Percentiles rank a stretch among this genome's conserved stretches.
Evolutionary conservation across 768 basidiomycete species (phyloP).

Genomic region (Macrolepiota albuminosa): DNA sequence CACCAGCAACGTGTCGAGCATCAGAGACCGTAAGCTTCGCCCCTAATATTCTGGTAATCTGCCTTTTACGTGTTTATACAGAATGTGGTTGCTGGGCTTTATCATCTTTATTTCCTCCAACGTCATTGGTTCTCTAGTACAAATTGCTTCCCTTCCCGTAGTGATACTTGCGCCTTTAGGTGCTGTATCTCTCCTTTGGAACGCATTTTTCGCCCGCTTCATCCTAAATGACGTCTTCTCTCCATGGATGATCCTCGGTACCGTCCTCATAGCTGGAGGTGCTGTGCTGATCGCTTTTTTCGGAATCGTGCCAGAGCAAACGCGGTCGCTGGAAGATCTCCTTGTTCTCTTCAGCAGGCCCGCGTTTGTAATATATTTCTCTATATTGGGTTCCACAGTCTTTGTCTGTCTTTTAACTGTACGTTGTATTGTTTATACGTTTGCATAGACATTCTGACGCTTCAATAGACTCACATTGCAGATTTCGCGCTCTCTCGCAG

Average conservation of each 20-base stretch:
- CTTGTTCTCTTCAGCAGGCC: slow-evolving; percentile 70
- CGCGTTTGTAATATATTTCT: slow-evolving; percentile 79
- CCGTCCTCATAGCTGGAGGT: slow-evolving; percentile 81
- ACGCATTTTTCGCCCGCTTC: slow-evolving; percentile 84
- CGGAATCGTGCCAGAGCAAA: slow-evolving; percentile 86
- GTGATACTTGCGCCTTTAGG: slow-evolving; percentile 93
- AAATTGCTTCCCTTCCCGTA: slow-evolving; percentile 90
- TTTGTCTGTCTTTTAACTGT: slow-evolving; percentile 59
- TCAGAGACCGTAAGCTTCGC: slow-evolving; percentile 58
- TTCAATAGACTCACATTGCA: slow-evolving; percentile 59
- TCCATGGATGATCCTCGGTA: slow-evolving; percentile 80
- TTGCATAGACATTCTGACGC: neutral
- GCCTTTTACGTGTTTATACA: slow-evolving; percentile 22
- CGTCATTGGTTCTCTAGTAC: slow-evolving; percentile 81
- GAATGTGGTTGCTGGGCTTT: slow-evolving; percentile 86
- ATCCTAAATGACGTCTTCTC: slow-evolving; percentile 86
- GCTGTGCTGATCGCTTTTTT: slow-evolving; percentile 89
- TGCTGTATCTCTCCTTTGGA: slow-evolving; percentile 90
- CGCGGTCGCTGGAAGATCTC: slow-evolving; percentile 82
- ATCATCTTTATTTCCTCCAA: slow-evolving; percentile 86
- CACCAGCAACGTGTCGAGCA: slow-evolving; percentile 63
- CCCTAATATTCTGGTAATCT: neutral
- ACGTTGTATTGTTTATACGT: slow-evolving; percentile 24
- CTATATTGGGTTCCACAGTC: slow-evolving; percentile 58
- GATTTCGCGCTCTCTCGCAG: slow-evolving; percentile 58